Conservation (phyloP, 163 green algal genomes). For the Scenedesmus sp. region DNA sequence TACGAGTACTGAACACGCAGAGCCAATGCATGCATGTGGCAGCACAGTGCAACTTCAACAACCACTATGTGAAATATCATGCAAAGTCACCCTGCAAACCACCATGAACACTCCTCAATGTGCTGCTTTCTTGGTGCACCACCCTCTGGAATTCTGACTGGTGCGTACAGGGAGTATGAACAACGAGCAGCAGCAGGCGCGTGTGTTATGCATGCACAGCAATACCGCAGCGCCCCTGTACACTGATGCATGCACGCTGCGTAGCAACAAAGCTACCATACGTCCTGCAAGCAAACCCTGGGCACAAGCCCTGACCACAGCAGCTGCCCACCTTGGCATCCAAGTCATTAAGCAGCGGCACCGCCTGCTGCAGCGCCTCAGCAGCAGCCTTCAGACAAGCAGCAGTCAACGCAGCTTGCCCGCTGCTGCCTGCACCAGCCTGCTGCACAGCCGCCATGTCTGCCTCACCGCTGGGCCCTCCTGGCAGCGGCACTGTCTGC, state of each 20-base stretch:
- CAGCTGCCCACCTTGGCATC: constrained; percentile 60
- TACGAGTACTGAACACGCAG: too few species aligned
- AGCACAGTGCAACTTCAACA: too few species aligned
- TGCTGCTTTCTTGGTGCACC: too few species aligned
- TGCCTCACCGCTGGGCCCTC: background rate
- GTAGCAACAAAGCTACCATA: background rate
- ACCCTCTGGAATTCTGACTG: too few species aligned
- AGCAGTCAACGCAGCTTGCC: constrained; percentile 46
- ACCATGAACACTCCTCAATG: too few species aligned
- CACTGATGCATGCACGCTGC: background rate
- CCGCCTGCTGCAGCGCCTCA: constrained; percentile 58
- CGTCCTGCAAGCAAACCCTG: too few species aligned
- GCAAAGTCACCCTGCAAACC: too few species aligned
- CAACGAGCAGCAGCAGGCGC: too few species aligned
- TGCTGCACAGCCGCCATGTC: background rate
- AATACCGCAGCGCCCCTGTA: too few species aligned
- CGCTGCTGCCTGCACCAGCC: background rate
- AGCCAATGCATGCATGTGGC: too few species aligned
- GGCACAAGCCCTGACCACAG: background rate
- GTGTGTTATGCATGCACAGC: background rate
- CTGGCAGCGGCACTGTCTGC: constrained; percentile 47
- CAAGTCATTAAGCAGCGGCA: constrained; percentile 71
- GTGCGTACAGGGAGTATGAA: too few species aligned
- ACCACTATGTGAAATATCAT: too few species aligned
- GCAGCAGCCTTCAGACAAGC: constrained; percentile 48